Evolutionary conservation across 1,139 yeast genomes (phyloP), one percentile per base, ranked within the genome.

Genomic region (Candida neerlandica): DNA sequence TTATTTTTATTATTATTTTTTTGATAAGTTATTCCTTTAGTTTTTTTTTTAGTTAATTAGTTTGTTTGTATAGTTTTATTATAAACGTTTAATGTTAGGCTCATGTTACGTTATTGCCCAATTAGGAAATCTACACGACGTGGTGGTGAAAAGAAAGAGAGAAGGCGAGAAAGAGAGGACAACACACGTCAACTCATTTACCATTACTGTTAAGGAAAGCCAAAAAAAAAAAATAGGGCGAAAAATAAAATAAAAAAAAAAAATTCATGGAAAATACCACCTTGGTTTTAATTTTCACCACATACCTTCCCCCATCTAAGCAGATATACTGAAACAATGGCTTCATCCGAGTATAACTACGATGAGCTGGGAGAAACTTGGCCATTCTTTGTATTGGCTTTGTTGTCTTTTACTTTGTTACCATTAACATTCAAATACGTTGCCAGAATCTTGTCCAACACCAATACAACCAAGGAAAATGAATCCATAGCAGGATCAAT

Each of bases 351-450:
- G 65, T 85, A 85, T 61, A 84, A 81, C 52, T 94, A 92, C 68
- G 99, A 94, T 71, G 98, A 91, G 66, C 83, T 85, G 60, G 85
- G 94, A 43, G 96, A 90, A 62, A 91, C 96, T 5, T 94, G 98
- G 98, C 99, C 99, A 41, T 91, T 86, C 66, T 94, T 92, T 63
- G 82, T 87, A 50, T 71, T 89, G 62, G 94, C 98, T 1, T 72
- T 91, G 50, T 73, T 88, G 47, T 60, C 71, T 38, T 71, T 75
- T 50, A 80, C 85, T 26, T 77, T 90, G 54, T 68, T 90, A 41
- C 97, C 98, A 5, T 63, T 82, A 51, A 86, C 97, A 1, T 56
- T 83, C 15, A 67, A 73, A 43, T 77, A 82, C 56, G 54, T 80
- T 7, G 60, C 62, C 51, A 60, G 69, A 19, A 53, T 73, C 16